Percentiles rank a stretch among this genome's conserved stretches.
Evolutionary conservation across 306 rosid species (phyloP).

Genomic region (Castanospermum australe): DNA sequence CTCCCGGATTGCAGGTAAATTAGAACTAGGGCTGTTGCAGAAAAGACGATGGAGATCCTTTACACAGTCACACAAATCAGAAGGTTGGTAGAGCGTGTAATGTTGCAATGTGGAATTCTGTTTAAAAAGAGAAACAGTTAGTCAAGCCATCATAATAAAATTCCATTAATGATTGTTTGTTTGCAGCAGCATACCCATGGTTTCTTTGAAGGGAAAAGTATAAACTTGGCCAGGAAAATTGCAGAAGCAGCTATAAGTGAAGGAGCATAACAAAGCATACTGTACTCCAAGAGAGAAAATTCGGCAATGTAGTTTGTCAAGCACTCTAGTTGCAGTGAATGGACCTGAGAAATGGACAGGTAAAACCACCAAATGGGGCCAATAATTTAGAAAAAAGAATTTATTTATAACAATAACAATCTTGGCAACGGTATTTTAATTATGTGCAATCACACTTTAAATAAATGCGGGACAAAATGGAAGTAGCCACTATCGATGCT

Average conservation of each 20-base stretch:
- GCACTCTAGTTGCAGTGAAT: conserved; percentile 86
- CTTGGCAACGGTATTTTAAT: no score
- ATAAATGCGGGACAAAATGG: neutral
- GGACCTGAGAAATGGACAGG: conserved; percentile 29
- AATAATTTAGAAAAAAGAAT: conserved; percentile 8
- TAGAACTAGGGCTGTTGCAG: conserved; percentile 36
- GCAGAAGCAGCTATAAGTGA: conserved; percentile 86
- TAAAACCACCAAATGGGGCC: neutral
- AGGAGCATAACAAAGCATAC: conserved; percentile 81
- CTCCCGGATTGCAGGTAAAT: conserved; percentile 67
- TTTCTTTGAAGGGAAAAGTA: conserved; percentile 63
- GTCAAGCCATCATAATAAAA: neutral
- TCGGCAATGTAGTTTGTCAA: conserved; percentile 85
- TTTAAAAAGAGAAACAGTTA: neutral
- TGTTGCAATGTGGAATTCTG: conserved; percentile 69
- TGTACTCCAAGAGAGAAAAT: conserved; percentile 83
- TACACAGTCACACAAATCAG: conserved; percentile 71
- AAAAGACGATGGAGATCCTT: conserved; percentile 66
- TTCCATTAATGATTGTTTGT: neutral
- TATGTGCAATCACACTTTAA: neutral
- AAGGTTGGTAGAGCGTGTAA: conserved; percentile 62
- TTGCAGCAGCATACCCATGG: conserved; percentile 74
- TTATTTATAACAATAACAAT: neutral
- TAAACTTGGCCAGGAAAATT: conserved; percentile 75
- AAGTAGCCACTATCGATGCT: neutral